A percentile compares a stretch with the other conserved stretches of the same genome.
Evolutionary conservation across 2,329 filamentous ascomycete genomes (phyloP).

Genomic region (Furcasterigmium furcatum): DNA sequence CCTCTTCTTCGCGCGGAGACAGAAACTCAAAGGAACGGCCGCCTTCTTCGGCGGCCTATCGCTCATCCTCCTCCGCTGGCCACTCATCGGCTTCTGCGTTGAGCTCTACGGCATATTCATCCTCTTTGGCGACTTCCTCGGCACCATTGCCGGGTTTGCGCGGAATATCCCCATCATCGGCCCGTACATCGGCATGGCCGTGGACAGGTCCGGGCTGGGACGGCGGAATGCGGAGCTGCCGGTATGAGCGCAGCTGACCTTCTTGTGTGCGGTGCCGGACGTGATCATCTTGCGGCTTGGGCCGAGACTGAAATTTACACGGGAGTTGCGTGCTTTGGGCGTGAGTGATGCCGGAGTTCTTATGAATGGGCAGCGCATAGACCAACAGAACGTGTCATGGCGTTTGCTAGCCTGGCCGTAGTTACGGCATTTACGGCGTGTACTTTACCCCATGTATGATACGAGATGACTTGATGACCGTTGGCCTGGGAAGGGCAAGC

Average conservation of each 20-base stretch:
- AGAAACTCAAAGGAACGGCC: constrained; percentile 88
- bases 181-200: constrained; percentile 72
- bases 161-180: constrained; percentile 82
- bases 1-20: constrained; percentile 88
- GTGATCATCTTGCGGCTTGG: no score
- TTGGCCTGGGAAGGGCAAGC: no score
- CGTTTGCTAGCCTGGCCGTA: no score
- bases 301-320: no score
- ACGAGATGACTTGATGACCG: no score
- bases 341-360: no score
- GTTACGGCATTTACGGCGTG: no score
- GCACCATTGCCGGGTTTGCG: constrained; percentile 86
- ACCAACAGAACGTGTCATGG: no score
- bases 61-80: constrained; percentile 87
- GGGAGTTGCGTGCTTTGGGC: no score
- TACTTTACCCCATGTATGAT: no score
- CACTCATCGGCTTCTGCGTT: constrained; percentile 83
- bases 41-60: constrained; percentile 82
- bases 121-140: constrained; percentile 93
- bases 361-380: no score
- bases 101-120: constrained; percentile 92
- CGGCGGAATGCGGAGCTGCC: constrained; percentile 74
- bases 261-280: no score
- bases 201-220: constrained; percentile 69
- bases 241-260: constrained; percentile 50